Base-by-base conservation (phyloP, 805 yeast genomes). In the Nakazawaea peltata region DNA sequence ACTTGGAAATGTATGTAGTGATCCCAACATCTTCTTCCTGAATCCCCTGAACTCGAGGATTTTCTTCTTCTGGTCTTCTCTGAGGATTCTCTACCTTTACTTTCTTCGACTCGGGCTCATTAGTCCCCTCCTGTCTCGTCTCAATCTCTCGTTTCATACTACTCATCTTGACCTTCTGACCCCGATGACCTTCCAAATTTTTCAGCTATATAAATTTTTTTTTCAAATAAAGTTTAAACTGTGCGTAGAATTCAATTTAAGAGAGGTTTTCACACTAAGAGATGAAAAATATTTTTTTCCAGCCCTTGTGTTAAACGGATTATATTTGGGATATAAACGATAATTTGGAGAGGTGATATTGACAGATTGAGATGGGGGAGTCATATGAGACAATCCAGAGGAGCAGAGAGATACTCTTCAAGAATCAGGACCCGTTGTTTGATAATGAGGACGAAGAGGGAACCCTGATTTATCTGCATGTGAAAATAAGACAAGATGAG, bases 11-110 rank as follows among this genome's bases (percentile, higher is more conserved):
- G 47, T 63, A 88, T 34, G 74, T 73, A 1, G 85, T 77, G 44
- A 92, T 90, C 5, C 98, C 98, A 8, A 92, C 98, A 53, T 87
- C 94, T 2, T 44, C 25, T 51, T 88, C 96, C 34, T 67, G 69
- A 32, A 81, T 69, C 8, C 81, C 78, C 40, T 43, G 48, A 19
- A 35, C 19, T 15, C 31, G 24, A 8, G 33, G 34, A 4, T 26
- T 26, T 11, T 27, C 18, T 19, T 31, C 33, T 17, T 32, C 36
- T 15, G 35, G 32, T 28, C 17, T 17, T 11, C 30, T 33, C 34
- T 43, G 42, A 41, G 41, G 42, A 43, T 47, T 25, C 3, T 25
- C 23, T 4, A 13, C 19, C 4, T 41, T 44, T 27, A 37, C 22
- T 30, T 44, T 50, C 41, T 54, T 51, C 11, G 30, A 24, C 4